Evolutionary conservation across 768 basidiomycete genomes (phyloP).

Genomic region (Pleurotus ostreatus): DNA sequence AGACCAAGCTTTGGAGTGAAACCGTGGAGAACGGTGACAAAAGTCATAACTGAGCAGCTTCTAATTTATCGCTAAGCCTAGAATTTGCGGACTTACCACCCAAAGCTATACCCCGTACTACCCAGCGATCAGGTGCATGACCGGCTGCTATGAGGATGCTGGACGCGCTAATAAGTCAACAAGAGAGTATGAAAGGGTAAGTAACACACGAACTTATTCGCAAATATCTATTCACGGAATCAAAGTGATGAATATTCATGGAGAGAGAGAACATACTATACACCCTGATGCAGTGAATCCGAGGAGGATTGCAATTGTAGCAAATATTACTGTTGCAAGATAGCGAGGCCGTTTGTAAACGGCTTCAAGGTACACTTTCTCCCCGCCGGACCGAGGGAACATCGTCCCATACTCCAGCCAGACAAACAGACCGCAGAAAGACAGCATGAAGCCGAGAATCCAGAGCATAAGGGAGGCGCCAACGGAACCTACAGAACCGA

Average conservation of each 20-base stretch:
- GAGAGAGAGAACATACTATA: conserved; percentile 32
- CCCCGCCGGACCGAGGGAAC: conserved; percentile 59
- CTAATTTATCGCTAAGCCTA: background rate
- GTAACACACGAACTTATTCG: conserved; percentile 21
- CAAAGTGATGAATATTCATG: conserved; percentile 1
- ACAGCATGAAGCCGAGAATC: conserved; percentile 57
- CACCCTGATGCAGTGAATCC: conserved; percentile 36
- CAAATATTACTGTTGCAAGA: conserved; percentile 45
- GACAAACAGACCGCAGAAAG: conserved; percentile 56
- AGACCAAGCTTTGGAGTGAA: conserved; percentile 46
- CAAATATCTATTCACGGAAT: conserved; percentile 21
- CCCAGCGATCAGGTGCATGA: conserved; percentile 37
- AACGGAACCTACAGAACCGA: conserved; percentile 50
- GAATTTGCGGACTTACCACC: conserved; percentile 33
- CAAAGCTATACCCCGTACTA: conserved; percentile 54
- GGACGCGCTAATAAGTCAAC: background rate
- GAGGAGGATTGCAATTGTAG: conserved; percentile 40
- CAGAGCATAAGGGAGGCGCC: conserved; percentile 64
- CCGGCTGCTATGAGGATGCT: conserved; percentile 50
- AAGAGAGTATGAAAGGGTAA: background rate
- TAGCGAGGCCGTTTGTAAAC: conserved; percentile 44
- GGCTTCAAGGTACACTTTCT: conserved; percentile 60
- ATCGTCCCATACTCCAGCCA: conserved; percentile 65
- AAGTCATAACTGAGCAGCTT: conserved; percentile 38
- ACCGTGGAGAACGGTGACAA: conserved; percentile 49